phyloP scores from a whole-genome alignment of 1,139 yeast genomes.

The Zygosaccharomyces sapae region DNA sequence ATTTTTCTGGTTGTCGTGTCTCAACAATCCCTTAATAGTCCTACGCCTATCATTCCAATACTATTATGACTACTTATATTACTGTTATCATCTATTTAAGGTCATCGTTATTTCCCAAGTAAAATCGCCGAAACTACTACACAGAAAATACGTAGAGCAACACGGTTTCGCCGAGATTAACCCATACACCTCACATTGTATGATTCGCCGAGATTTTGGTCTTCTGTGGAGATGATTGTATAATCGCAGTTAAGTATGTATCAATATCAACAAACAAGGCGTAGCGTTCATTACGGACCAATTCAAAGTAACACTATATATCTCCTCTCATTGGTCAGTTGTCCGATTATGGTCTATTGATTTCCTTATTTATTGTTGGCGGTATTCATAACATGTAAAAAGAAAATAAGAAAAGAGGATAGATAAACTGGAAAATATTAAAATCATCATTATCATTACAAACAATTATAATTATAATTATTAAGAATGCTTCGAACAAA shows the following conservation, averaged over 20 bases:
- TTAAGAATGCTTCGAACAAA: neutral
- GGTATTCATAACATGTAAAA: too few species aligned
- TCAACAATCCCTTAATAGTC: neutral
- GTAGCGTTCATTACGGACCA: too few species aligned
- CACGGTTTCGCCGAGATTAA: slow-evolving; percentile 7
- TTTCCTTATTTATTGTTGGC: too few species aligned
- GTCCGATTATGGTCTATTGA: too few species aligned
- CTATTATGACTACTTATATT: neutral
- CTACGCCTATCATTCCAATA: too few species aligned
- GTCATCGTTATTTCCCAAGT: neutral
- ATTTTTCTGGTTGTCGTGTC: neutral
- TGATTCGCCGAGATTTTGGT: slow-evolving; percentile 11
- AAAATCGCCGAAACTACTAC: slow-evolving; percentile 6
- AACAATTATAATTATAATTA: neutral
- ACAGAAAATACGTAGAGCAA: slow-evolving; percentile 3
- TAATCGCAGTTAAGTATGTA: neutral
- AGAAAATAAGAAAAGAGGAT: too few species aligned
- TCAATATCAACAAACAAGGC: too few species aligned
- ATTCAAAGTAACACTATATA: too few species aligned
- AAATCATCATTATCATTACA: neutral
- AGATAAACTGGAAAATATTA: neutral
- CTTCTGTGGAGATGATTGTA: slow-evolving; percentile 1
- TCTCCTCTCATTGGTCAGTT: too few species aligned
- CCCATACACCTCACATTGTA: slow-evolving; percentile 6
- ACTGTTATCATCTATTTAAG: neutral